Evolutionary conservation across 257 asterid genomes (phyloP).

Genomic region (Nicotiana paniculata): DNA sequence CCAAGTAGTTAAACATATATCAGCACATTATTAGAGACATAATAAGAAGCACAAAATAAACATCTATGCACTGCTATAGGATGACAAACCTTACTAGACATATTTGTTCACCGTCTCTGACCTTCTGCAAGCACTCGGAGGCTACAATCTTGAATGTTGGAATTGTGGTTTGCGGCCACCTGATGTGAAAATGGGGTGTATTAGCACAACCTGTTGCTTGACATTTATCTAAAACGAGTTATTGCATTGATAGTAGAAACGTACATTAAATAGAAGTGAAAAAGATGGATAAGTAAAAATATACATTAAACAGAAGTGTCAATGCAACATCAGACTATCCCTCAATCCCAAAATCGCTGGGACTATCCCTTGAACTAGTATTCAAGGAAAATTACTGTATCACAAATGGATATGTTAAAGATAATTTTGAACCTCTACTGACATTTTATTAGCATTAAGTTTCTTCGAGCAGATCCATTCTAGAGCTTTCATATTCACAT

Average conservation of each 20-base stretch:
- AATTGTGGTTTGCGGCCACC: conserved; percentile 88
- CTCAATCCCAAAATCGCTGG: background rate
- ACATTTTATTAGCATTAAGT: background rate
- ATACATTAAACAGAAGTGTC: too few relatives aligned
- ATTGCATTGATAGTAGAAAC: too few relatives aligned
- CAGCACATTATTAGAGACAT: conserved; percentile 25
- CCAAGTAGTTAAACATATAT: conserved; percentile 32
- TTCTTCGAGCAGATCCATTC: background rate
- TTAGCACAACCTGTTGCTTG: background rate
- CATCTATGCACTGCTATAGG: background rate
- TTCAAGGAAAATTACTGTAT: background rate
- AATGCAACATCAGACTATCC: too few relatives aligned
- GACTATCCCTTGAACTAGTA: background rate
- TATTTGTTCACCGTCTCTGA: conserved; percentile 76
- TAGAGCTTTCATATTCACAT: background rate
- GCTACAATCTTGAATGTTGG: conserved; percentile 64
- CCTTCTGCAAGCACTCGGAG: conserved; percentile 51
- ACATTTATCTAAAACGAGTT: too few relatives aligned
- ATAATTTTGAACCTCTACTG: background rate
- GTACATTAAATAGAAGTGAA: too few relatives aligned
- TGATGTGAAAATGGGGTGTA: conserved; percentile 11
- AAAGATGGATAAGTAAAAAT: too few relatives aligned
- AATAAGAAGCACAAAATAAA: background rate
- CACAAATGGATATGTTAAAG: background rate
- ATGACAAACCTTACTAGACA: conserved; percentile 68